phyloP scores from a whole-genome alignment of 2,329 filamentous ascomycete genomes.

The Penicillium sclerotigenum region DNA sequence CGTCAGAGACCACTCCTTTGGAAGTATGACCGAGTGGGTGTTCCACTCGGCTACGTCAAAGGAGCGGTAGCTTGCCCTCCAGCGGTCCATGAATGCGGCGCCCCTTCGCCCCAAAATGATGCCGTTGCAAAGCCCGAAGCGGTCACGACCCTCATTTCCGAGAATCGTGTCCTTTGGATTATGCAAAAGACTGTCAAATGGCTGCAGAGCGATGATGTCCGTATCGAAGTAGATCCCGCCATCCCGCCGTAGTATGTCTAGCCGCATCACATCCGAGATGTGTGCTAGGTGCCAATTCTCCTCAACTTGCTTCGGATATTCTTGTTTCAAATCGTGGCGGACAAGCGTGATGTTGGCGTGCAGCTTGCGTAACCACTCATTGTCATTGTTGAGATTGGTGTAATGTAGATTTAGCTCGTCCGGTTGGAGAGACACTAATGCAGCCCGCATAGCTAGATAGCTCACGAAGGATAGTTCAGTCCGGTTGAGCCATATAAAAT shows the following conservation, averaged over 20 bases:
- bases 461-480: no score
- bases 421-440: no score
- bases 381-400: no score
- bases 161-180: neutral
- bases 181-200: neutral
- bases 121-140: neutral
- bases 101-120: neutral
- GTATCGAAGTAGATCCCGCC: neutral
- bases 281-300: neutral
- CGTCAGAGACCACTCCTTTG: neutral
- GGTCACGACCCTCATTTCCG: neutral
- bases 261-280: neutral
- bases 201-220: neutral
- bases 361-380: neutral
- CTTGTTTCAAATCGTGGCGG: neutral
- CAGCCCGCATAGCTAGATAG: no score
- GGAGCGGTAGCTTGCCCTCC: neutral
- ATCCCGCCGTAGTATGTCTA: neutral
- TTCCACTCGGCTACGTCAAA: neutral
- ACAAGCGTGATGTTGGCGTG: neutral
- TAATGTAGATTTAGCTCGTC: no score
- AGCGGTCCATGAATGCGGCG: neutral
- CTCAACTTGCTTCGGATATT: neutral
- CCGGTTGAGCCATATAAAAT: no score
- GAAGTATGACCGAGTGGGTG: neutral